Percentiles rank a stretch among this genome's conserved stretches.
phyloP scores from a whole-genome alignment of 257 asterid genomes.

The Apocynum venetum region DNA sequence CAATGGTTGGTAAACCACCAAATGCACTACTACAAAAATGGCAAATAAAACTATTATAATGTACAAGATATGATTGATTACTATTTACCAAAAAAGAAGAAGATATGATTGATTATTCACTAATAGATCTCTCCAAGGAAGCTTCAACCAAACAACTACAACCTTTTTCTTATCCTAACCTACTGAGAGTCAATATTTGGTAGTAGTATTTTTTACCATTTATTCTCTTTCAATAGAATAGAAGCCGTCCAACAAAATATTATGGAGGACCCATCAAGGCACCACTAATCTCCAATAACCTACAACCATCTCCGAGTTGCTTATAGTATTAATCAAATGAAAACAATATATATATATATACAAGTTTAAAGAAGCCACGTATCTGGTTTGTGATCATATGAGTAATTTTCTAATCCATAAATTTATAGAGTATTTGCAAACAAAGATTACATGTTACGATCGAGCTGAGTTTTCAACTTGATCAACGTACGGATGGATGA shows the following conservation, averaged over 20 bases:
- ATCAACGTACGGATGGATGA: no score
- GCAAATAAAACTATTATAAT: no score
- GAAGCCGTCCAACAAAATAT: slow-evolving; percentile 1
- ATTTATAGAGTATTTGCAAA: no score
- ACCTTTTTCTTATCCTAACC: background rate
- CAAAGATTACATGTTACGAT: no score
- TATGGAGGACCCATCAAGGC: background rate
- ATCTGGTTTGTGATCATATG: no score
- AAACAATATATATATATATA: no score
- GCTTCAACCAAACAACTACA: background rate
- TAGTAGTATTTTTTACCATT: background rate
- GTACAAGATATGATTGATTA: background rate
- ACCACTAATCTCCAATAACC: background rate
- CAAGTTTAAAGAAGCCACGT: no score
- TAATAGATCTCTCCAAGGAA: background rate
- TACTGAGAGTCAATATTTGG: no score
- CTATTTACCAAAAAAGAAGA: no score
- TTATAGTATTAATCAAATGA: background rate
- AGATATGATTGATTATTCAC: background rate
- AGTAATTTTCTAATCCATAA: no score
- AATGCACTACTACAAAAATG: background rate
- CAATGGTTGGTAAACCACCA: slow-evolving; percentile 3
- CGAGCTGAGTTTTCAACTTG: no score
- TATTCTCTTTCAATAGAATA: background rate
- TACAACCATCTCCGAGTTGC: no score